Percentiles rank a stretch among this genome's conserved stretches.
Evolutionary conservation across 768 basidiomycete species (phyloP).

Genomic region (Suillus lakei): DNA sequence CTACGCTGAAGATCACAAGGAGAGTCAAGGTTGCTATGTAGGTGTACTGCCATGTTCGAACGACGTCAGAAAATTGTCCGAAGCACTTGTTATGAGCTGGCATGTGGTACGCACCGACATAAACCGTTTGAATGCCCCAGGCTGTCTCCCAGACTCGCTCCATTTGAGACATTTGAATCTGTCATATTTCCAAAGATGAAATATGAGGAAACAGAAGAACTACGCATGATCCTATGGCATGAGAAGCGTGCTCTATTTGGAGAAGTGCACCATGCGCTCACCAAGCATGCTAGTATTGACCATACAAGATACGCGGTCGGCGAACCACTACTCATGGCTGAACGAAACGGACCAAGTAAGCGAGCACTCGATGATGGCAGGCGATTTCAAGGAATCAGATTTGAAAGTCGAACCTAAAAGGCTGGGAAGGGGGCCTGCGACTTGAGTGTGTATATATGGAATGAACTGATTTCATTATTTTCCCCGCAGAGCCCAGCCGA

Average conservation of each 20-base stretch:
- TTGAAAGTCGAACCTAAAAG: neutral
- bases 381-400: slow-evolving; percentile 1
- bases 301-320: slow-evolving; percentile 77
- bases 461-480: slow-evolving; percentile 19
- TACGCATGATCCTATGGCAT: slow-evolving; percentile 27
- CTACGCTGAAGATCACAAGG: slow-evolving; percentile 65
- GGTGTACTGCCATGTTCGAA: slow-evolving; percentile 61
- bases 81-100: neutral
- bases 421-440: slow-evolving; percentile 5
- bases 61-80: slow-evolving; percentile 19
- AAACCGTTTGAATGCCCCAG: slow-evolving; percentile 84
- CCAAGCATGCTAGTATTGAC: slow-evolving; percentile 70
- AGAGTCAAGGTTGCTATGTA: slow-evolving; percentile 74
- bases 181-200: slow-evolving; percentile 85
- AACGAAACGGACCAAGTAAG: slow-evolving; percentile 4
- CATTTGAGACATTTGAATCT: slow-evolving; percentile 75
- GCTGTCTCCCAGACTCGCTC: slow-evolving; percentile 70
- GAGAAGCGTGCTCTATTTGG: slow-evolving; percentile 6
- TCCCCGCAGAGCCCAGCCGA: slow-evolving; percentile 27
- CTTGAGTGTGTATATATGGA: slow-evolving; percentile 9
- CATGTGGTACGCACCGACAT: slow-evolving; percentile 72
- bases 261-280: slow-evolving; percentile 40
- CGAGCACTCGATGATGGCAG: neutral
- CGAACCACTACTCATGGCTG: slow-evolving; percentile 72
- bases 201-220: slow-evolving; percentile 71